Evolutionary conservation across 768 basidiomycete species (phyloP).

Genomic region (Serendipita vermifera): DNA sequence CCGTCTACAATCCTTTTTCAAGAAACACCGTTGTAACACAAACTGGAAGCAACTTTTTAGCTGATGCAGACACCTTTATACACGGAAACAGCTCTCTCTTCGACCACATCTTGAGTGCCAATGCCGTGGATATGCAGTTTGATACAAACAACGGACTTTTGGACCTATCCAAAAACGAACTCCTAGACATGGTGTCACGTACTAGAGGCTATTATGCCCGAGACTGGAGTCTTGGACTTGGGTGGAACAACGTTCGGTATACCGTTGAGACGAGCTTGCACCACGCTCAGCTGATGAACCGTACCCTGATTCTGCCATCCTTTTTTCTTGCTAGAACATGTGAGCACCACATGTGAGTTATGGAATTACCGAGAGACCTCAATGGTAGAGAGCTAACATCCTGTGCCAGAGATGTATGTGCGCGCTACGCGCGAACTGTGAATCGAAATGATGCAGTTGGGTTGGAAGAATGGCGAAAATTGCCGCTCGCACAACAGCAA

Average conservation of each 20-base stretch:
- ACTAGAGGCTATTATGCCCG: slow-evolving; percentile 33
- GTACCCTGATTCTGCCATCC: slow-evolving; percentile 33
- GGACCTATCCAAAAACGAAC: too few relatives aligned
- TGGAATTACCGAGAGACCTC: too few relatives aligned
- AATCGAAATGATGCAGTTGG: slow-evolving; percentile 33
- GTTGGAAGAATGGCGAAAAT: slow-evolving; percentile 30
- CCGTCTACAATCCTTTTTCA: too few relatives aligned
- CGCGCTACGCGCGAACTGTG: slow-evolving; percentile 31
- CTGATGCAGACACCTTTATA: too few relatives aligned
- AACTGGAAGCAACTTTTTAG: too few relatives aligned
- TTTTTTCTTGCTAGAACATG: slow-evolving; percentile 36
- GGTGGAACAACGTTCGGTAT: slow-evolving; percentile 41
- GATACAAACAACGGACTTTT: too few relatives aligned
- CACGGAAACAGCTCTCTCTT: too few relatives aligned
- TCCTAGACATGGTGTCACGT: slow-evolving; percentile 24
- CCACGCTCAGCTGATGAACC: slow-evolving; percentile 33
- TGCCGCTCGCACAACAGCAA: slow-evolving; percentile 24
- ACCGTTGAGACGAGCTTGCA: slow-evolving; percentile 35
- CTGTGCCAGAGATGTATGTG: slow-evolving; percentile 24
- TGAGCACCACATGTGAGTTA: slow-evolving; percentile 28
- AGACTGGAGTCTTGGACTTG: slow-evolving; percentile 32
- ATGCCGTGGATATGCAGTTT: too few relatives aligned
- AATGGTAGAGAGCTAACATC: too few relatives aligned
- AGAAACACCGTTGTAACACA: too few relatives aligned
- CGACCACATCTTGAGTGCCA: too few relatives aligned